Percentiles rank a stretch among this genome's conserved stretches.
phyloP scores from a whole-genome alignment of 2,329 filamentous ascomycete species.

The Uncinocarpus reesii region DNA sequence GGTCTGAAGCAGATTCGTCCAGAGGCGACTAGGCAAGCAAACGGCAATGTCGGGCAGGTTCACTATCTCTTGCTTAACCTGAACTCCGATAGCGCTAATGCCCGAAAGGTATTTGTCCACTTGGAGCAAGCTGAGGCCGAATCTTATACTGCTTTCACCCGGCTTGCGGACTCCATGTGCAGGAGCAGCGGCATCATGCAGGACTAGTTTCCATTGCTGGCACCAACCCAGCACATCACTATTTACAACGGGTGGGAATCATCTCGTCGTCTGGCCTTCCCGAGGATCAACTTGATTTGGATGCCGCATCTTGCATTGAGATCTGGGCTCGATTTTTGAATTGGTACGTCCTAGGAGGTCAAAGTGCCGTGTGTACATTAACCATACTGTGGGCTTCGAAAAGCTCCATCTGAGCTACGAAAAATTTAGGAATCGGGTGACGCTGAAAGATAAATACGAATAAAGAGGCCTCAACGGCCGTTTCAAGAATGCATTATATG shows the following conservation, averaged over 20 bases:
- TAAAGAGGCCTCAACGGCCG: too few relatives aligned
- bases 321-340: neutral
- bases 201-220: neutral
- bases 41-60: constrained; percentile 10
- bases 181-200: neutral
- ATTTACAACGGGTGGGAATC: too few relatives aligned
- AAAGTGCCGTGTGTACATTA: too few relatives aligned
- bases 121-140: neutral
- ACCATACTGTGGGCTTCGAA: too few relatives aligned
- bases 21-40: neutral
- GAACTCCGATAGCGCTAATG: neutral
- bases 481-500: too few relatives aligned
- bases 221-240: neutral
- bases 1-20: neutral
- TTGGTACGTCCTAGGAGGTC: neutral
- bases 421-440: too few relatives aligned
- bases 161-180: neutral
- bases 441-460: too few relatives aligned
- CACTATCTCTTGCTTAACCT: constrained; percentile 1
- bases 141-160: neutral
- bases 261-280: too few relatives aligned
- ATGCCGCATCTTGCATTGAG: neutral
- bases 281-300: too few relatives aligned
- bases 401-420: too few relatives aligned
- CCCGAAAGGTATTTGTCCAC: constrained; percentile 3